Evolutionary conservation across 495 filamentous ascomycete species (phyloP).

Genomic region (Oidiodendron maius): DNA sequence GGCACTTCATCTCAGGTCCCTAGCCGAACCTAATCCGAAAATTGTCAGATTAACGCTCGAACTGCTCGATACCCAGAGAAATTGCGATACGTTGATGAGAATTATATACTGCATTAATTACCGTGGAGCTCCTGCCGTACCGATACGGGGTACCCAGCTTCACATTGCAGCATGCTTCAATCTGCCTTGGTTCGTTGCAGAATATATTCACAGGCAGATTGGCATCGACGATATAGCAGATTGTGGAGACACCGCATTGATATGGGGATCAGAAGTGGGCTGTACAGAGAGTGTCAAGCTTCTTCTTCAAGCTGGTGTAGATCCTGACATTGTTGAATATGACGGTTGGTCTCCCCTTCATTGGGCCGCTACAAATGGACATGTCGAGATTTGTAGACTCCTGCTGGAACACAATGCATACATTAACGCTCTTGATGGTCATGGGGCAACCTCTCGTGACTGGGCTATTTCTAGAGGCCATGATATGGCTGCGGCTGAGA

Average conservation of each 20-base stretch:
- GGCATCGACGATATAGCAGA: background rate
- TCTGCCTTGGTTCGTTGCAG: slow-evolving; percentile 6
- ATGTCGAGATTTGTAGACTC: slow-evolving; percentile 1
- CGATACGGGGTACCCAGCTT: background rate
- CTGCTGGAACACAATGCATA: slow-evolving; percentile 2
- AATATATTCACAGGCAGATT: slow-evolving; percentile 2
- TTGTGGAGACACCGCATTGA: slow-evolving; percentile 6
- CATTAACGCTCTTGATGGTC: background rate
- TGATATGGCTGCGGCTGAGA: too few species aligned
- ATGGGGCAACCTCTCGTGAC: background rate
- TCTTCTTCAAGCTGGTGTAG: slow-evolving; percentile 2
- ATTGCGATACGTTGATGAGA: slow-evolving; percentile 6
- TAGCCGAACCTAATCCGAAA: background rate
- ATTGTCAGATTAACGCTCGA: background rate
- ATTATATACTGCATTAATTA: slow-evolving; percentile 5
- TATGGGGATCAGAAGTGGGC: slow-evolving; percentile 10
- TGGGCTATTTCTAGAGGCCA: slow-evolving; percentile 3
- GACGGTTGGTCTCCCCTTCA: slow-evolving; percentile 10
- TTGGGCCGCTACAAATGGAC: slow-evolving; percentile 9
- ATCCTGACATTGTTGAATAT: slow-evolving; percentile 3
- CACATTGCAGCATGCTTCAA: slow-evolving; percentile 14
- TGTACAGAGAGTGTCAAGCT: background rate
- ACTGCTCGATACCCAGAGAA: background rate
- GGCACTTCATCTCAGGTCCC: slow-evolving; percentile 1
- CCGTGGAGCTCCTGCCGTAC: background rate